Percentiles rank a stretch among this genome's conserved stretches.
These are phyloP conservation scores for Macrolepiota fuliginosa DNA, from an alignment of 768 basidiomycete species.

Conservation along the genomic window DNA sequence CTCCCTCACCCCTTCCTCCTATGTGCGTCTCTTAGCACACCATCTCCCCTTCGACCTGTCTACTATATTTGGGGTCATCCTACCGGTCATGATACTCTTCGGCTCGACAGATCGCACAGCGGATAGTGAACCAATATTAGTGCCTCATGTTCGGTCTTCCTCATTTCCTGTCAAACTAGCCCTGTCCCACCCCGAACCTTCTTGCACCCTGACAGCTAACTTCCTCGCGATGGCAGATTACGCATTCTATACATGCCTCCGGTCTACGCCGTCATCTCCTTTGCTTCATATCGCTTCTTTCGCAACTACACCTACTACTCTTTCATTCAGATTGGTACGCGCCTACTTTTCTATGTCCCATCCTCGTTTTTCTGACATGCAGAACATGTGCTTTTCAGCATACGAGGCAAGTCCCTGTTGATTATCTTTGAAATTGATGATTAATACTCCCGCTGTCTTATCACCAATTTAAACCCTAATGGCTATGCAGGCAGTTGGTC, in stretches of 20 bases:
- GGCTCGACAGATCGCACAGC: not conserved
- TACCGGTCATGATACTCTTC: not conserved
- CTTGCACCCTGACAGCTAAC: not conserved
- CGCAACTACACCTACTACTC: slow-evolving; percentile 62
- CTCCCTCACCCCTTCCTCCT: not conserved
- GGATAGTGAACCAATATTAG: not conserved
- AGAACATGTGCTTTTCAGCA: slow-evolving; percentile 32
- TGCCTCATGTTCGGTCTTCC: not conserved
- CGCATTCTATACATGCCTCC: slow-evolving; percentile 84
- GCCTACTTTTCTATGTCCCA: not conserved
- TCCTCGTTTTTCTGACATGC: slow-evolving; percentile 7
- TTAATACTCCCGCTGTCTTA: not conserved
- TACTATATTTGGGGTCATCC: not conserved
- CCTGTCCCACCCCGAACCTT: not conserved
- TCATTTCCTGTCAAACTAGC: not conserved
- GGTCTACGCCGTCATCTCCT: slow-evolving; percentile 79
- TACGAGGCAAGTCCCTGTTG: slow-evolving; percentile 54
- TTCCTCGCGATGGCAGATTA: slow-evolving; percentile 39
- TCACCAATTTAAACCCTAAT: not conserved
- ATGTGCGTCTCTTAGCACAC: not conserved
- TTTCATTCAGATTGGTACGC: slow-evolving; percentile 41
- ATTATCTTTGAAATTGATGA: not conserved
- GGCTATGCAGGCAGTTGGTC: slow-evolving; percentile 59
- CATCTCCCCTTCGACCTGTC: not conserved
- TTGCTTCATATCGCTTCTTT: slow-evolving; percentile 84